These are phyloP conservation scores for Melampsora americana DNA, from an alignment of 1,284 basidiomycete genomes.

Conservation along the genomic window DNA sequence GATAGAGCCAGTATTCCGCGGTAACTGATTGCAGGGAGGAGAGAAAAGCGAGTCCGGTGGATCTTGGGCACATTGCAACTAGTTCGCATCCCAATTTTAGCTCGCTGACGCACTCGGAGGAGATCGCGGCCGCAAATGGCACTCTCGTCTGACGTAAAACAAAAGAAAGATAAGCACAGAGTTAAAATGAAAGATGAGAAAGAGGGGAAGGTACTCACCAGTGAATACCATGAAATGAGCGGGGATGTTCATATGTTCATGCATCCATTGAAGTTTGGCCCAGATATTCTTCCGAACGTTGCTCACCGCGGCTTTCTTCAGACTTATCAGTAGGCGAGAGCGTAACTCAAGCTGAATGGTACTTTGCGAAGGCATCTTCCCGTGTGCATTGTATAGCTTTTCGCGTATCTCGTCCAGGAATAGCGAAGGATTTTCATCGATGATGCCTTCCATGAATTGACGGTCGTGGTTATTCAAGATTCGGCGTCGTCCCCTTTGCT, in stretches of 20 bases:
- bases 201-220: not conserved
- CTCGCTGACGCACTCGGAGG: not conserved
- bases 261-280: too few relatives aligned
- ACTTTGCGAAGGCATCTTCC: not conserved
- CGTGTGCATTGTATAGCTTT: not conserved
- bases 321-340: not conserved
- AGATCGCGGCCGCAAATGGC: constrained; percentile 8
- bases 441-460: not conserved
- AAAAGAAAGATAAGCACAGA: not conserved
- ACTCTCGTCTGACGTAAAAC: not conserved
- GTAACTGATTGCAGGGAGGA: not conserved
- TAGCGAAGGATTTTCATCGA: not conserved
- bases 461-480: not conserved
- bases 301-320: too few relatives aligned
- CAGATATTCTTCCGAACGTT: not conserved
- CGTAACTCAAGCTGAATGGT: not conserved
- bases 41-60: not conserved
- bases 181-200: not conserved
- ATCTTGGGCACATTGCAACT: not conserved
- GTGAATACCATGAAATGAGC: too few relatives aligned
- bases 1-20: constrained; percentile 3
- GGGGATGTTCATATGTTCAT: too few relatives aligned
- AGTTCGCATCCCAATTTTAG: not conserved
- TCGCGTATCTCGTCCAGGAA: not conserved
- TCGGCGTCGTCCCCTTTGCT: not conserved